Base-by-base conservation (phyloP, 2,329 filamentous ascomycete species). In the Dothistroma septosporum region DNA sequence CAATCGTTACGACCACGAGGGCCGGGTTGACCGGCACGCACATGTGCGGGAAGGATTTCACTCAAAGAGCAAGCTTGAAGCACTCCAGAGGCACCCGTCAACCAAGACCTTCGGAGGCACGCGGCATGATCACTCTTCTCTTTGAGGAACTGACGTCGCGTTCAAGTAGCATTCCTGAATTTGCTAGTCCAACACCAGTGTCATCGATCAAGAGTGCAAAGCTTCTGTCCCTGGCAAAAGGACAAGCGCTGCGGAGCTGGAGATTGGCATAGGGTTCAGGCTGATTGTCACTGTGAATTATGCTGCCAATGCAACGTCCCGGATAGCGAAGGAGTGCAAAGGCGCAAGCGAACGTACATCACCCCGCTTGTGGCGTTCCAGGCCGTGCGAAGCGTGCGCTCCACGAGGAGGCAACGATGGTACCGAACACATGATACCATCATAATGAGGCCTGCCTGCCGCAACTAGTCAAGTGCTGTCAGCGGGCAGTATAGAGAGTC, bases 181-280 rank as follows among this genome's bases (percentile, higher is more conserved):
- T 28, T 28, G 24, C 8, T 2, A 44, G n/a, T 16, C 4, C 41
- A n/a, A 9, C 16, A 19, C 41, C 6, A n/a, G 4, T 6, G 41
- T 19, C 5, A 14, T n/a, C 19, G 24, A 24, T 52, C 50, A 53
- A 33, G 35, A 53, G 5, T 44, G 46, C 52, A 35, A 49, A 50
- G 53, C 47, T 48, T 57, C 31, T 4, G 41, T 57, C 28, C 41
- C 55, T 49, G 55, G 46, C 55, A 54, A 32, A 49, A 22, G 24
- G 22, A 12, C 10, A 24, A n/a, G 31, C 50, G 50, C 31, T 28
- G 12, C 9, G 16, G 31, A 53, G 50, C 50, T 53, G 33, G 50
- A 53, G 14, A 11, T 12, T 14, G 28, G n/a, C 9, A 19, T 12
- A 35, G 24, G 10, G 6, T 53, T 21, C 24, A 35, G 9, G 50